These are phyloP conservation scores for Capsella rubella DNA, from an alignment of 441 rosid genomes.

Conservation along the genomic window DNA sequence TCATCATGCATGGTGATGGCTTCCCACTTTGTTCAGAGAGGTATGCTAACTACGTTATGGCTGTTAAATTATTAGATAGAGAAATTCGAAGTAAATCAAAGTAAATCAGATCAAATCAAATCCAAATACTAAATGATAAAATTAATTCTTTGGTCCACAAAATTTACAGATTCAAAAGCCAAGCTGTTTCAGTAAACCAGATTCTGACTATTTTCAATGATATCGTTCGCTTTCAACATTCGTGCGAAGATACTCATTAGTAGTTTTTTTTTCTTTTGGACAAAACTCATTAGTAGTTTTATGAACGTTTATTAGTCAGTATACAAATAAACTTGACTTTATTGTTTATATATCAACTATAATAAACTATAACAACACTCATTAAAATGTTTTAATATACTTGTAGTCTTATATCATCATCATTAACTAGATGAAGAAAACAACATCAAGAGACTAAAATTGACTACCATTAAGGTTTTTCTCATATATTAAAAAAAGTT, in stretches of 20 bases:
- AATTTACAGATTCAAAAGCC: too few relatives aligned
- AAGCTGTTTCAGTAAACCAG: too few relatives aligned
- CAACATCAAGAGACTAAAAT: too few relatives aligned
- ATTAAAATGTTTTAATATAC: not conserved
- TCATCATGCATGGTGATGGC: not conserved
- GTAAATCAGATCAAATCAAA: not conserved
- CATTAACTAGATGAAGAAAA: too few relatives aligned
- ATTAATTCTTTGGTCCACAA: not conserved
- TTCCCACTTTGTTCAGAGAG: not conserved
- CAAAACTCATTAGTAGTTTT: not conserved
- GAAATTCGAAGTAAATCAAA: not conserved
- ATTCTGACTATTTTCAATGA: not conserved
- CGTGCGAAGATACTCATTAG: constrained; percentile 13
- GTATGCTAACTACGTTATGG: not conserved
- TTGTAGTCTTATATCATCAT: too few relatives aligned
- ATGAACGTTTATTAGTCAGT: not conserved
- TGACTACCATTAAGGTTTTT: too few relatives aligned
- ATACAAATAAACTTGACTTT: constrained; percentile 1
- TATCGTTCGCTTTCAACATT: constrained; percentile 1
- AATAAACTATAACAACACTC: not conserved
- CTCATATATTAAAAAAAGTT: too few relatives aligned
- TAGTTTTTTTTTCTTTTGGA: not conserved
- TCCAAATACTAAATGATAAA: not conserved
- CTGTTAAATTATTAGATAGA: not conserved
- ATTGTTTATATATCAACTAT: not conserved